Conservation (phyloP, 2,329 filamentous ascomycete species). For the Fusarium protoensiforme region DNA sequence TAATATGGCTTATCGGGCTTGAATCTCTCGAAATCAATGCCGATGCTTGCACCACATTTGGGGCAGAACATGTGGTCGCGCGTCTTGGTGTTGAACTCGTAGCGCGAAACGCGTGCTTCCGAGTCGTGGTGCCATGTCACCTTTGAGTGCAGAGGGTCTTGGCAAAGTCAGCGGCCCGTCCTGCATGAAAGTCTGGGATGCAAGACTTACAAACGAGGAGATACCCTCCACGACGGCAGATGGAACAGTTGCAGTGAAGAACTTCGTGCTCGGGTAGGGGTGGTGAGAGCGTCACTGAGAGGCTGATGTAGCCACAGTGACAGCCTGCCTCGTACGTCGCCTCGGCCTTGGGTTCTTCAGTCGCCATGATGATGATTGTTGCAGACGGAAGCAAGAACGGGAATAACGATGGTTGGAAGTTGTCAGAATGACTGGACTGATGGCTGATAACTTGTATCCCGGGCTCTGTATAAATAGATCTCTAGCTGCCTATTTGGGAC, state of each 20-base stretch:
- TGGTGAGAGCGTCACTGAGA: conserved; percentile 60
- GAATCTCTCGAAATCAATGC: conserved; percentile 55
- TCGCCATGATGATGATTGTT: conserved; percentile 16
- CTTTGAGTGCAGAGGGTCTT: conserved; percentile 53
- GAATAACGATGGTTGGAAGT: neutral
- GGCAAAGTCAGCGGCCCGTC: neutral
- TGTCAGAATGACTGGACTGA: neutral
- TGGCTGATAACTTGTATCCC: neutral
- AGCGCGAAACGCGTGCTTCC: conserved; percentile 38
- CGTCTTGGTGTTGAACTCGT: conserved; percentile 58
- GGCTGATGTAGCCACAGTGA: conserved; percentile 63
- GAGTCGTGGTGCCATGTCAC: conserved; percentile 57
- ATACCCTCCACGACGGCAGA: conserved; percentile 62
- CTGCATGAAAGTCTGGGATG: too few species aligned
- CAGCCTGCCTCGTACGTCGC: conserved; percentile 61
- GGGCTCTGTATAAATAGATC: conserved; percentile 9
- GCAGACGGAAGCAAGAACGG: neutral
- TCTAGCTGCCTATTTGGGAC: conserved; percentile 20
- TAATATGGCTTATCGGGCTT: conserved; percentile 45
- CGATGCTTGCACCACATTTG: conserved; percentile 58
- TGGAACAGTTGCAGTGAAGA: conserved; percentile 65
- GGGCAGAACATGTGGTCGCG: conserved; percentile 62
- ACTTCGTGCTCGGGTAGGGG: conserved; percentile 58
- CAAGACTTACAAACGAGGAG: conserved; percentile 56
- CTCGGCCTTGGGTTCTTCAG: conserved; percentile 34